Percentiles rank a stretch among this genome's conserved stretches.
phyloP scores from a whole-genome alignment of 2,329 filamentous ascomycete genomes.

The Penicillium sp. region DNA sequence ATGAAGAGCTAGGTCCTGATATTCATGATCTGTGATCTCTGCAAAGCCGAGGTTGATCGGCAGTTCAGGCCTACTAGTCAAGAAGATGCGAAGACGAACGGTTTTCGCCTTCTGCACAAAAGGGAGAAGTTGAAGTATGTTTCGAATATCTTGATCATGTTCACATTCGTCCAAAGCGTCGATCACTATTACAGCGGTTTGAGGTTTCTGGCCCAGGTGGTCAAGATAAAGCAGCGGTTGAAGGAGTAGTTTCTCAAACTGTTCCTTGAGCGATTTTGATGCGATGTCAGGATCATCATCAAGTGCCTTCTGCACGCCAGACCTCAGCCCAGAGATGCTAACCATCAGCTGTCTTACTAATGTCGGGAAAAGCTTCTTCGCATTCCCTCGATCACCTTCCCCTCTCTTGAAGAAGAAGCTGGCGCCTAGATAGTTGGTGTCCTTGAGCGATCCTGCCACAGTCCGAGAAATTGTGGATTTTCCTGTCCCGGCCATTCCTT shows the following conservation, averaged over 20 bases:
- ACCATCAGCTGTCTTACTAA: conserved; percentile 30
- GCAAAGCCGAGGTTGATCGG: conserved; percentile 22
- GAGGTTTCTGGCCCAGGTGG: no score
- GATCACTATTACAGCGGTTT: conserved; percentile 17
- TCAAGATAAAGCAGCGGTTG: conserved; percentile 17
- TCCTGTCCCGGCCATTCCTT: no score
- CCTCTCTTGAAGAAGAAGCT: conserved; percentile 50
- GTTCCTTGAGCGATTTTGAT: conserved; percentile 25
- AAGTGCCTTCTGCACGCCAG: conserved; percentile 19
- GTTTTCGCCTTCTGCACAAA: neutral
- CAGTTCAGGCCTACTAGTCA: conserved; percentile 26
- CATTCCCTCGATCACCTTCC: conserved; percentile 39
- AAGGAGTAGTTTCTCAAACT: conserved; percentile 29
- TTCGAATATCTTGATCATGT: conserved; percentile 11
- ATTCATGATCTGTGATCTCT: conserved; percentile 13
- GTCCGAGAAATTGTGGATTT: no score
- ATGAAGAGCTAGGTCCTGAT: conserved; percentile 22
- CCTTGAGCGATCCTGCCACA: no score
- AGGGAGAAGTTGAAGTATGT: conserved; percentile 21
- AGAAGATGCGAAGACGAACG: conserved; percentile 18
- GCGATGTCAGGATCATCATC: conserved; percentile 23
- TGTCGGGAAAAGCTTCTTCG: conserved; percentile 42
- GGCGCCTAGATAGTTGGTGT: conserved; percentile 16
- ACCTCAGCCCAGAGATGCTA: conserved; percentile 28
- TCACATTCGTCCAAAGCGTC: conserved; percentile 16